phyloP scores from a whole-genome alignment of 75 land plant species.

The Chamaecyparis obtusa region DNA sequence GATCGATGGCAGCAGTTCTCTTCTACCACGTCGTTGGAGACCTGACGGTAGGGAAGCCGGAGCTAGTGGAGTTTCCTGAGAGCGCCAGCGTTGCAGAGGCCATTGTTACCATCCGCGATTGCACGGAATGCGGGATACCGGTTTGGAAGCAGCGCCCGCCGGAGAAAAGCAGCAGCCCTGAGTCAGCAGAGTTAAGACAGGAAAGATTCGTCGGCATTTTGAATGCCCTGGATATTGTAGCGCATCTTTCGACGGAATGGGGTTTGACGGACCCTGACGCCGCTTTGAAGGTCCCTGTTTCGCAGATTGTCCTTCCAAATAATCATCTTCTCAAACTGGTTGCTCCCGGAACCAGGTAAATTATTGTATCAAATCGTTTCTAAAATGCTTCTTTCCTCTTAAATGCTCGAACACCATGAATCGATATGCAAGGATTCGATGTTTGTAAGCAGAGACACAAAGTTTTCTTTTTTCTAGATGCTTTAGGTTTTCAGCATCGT shows the following conservation, averaged over 20 bases:
- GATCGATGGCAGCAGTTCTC: too few species aligned
- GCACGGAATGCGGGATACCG: conserved; percentile 46
- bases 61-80: conserved; percentile 32
- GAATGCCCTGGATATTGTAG: conserved; percentile 62
- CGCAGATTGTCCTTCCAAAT: conserved; percentile 15
- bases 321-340: conserved; percentile 48
- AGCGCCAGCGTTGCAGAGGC: conserved; percentile 65
- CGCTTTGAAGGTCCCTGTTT: too few species aligned
- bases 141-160: conserved; percentile 47
- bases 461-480: conserved; percentile 52
- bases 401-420: too few species aligned
- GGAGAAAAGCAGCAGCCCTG: not conserved
- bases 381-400: not conserved
- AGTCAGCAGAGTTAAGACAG: conserved; percentile 30
- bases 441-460: not conserved
- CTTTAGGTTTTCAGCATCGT: conserved; percentile 7
- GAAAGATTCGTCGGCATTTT: conserved; percentile 78
- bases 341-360: conserved; percentile 71
- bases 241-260: conserved; percentile 45
- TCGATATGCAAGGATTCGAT: too few species aligned
- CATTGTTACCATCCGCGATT: conserved; percentile 42
- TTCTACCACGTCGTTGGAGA: too few species aligned
- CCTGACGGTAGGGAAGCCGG: too few species aligned
- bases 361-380: too few species aligned
- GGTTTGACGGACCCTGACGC: conserved; percentile 30